phyloP scores from a whole-genome alignment of 2,329 filamentous ascomycete genomes.

The Lachnellula occidentalis region DNA sequence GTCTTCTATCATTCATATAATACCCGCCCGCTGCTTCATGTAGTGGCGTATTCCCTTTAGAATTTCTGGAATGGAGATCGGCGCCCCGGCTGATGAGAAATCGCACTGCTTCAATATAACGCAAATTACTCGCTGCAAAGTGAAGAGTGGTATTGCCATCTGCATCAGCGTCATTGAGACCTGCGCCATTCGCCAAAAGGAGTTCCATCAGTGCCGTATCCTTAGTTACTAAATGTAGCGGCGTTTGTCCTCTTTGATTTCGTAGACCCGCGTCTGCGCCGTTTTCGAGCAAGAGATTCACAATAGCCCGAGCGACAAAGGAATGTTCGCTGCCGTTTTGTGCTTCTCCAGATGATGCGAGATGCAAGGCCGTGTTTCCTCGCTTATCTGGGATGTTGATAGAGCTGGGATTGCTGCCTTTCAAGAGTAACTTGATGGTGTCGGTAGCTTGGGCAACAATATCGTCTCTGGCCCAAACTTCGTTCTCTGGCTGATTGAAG shows the following conservation, averaged over 20 bases:
- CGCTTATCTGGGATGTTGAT: slow-evolving; percentile 19
- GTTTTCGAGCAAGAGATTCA: slow-evolving; percentile 17
- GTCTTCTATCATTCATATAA: slow-evolving; percentile 1
- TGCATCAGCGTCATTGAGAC: slow-evolving; percentile 16
- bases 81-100: slow-evolving; percentile 17
- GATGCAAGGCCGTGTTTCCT: slow-evolving; percentile 18
- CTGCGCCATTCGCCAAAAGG: slow-evolving; percentile 18
- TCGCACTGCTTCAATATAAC: slow-evolving; percentile 17
- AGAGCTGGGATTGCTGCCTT: slow-evolving; percentile 8
- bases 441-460: slow-evolving; percentile 7
- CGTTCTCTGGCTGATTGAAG: slow-evolving; percentile 3
- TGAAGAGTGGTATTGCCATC: neutral
- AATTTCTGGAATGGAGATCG: slow-evolving; percentile 16
- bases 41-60: slow-evolving; percentile 21
- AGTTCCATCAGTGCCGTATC: slow-evolving; percentile 16
- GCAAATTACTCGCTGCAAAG: slow-evolving; percentile 1
- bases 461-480: slow-evolving; percentile 12
- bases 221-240: slow-evolving; percentile 19
- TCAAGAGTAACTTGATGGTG: slow-evolving; percentile 10
- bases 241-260: slow-evolving; percentile 15
- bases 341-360: slow-evolving; percentile 11
- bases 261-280: slow-evolving; percentile 15
- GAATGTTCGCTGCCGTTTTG: slow-evolving; percentile 9
- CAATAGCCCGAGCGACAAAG: slow-evolving; percentile 1
- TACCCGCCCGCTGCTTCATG: slow-evolving; percentile 19